Evolutionary conservation across 2,329 filamentous ascomycete genomes (phyloP).

Genomic region (Exophiala mesophila): DNA sequence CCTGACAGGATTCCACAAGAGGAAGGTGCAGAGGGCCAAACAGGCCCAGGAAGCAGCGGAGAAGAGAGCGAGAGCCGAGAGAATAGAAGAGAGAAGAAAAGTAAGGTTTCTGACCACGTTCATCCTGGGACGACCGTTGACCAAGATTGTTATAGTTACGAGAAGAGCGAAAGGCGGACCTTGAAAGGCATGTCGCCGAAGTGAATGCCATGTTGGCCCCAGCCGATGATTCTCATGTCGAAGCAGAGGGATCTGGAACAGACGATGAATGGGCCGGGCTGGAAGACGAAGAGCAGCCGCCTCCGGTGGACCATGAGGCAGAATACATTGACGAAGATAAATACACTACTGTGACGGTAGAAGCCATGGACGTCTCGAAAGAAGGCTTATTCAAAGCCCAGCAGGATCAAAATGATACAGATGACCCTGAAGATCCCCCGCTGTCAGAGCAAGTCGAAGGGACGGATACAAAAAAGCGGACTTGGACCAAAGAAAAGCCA

Average conservation of each 20-base stretch:
- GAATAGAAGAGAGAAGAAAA: constrained; percentile 67
- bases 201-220: constrained; percentile 67
- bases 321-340: constrained; percentile 96
- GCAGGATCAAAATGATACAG: constrained; percentile 24
- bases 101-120: constrained; percentile 55
- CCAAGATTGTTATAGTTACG: constrained; percentile 71
- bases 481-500: constrained; percentile 44
- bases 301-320: constrained; percentile 69
- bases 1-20: constrained; percentile 93
- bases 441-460: constrained; percentile 28
- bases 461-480: constrained; percentile 33
- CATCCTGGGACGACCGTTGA: neutral
- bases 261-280: constrained; percentile 59
- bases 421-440: constrained; percentile 30
- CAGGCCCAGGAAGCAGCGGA: constrained; percentile 76
- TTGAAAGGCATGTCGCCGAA: constrained; percentile 74
- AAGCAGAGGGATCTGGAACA: constrained; percentile 34
- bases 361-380: constrained; percentile 74
- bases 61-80: constrained; percentile 72
- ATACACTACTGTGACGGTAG: constrained; percentile 91
- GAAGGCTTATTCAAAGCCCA: constrained; percentile 62
- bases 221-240: constrained; percentile 45
- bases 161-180: constrained; percentile 73
- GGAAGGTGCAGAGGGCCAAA: constrained; percentile 80
- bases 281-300: constrained; percentile 49